A percentile compares a stretch with the other conserved stretches of the same genome.
Evolutionary conservation across 1,284 basidiomycete species (phyloP).

Genomic region (Boletus mariae): DNA sequence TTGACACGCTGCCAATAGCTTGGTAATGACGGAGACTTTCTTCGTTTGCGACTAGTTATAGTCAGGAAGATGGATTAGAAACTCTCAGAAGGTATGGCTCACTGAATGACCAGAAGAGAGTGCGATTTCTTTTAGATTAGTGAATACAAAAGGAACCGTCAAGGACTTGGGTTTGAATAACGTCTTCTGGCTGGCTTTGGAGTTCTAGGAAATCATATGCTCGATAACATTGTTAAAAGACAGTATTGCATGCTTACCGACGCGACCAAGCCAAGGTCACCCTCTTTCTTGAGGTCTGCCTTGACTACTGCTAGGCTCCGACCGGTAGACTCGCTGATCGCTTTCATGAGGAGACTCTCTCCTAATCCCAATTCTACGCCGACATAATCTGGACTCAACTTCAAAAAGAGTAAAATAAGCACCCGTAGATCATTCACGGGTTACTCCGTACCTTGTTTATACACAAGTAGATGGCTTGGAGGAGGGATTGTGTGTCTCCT

Average conservation of each 20-base stretch:
- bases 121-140: slow-evolving; percentile 83
- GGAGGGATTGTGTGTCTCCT: slow-evolving; percentile 66
- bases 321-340: slow-evolving; percentile 93
- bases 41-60: slow-evolving; percentile 74
- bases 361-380: slow-evolving; percentile 97
- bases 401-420: slow-evolving; percentile 11
- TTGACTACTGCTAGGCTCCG: slow-evolving; percentile 82
- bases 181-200: slow-evolving; percentile 91
- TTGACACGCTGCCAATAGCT: slow-evolving; percentile 89
- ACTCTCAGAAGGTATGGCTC: slow-evolving; percentile 15
- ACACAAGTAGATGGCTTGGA: slow-evolving; percentile 93
- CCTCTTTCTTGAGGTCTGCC: slow-evolving; percentile 89
- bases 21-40: slow-evolving; percentile 95
- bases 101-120: slow-evolving; percentile 81
- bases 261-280: slow-evolving; percentile 94
- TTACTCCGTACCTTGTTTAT: slow-evolving; percentile 80
- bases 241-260: slow-evolving; percentile 50
- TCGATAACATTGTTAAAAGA: not conserved
- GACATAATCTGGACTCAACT: slow-evolving; percentile 94
- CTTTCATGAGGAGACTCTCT: slow-evolving; percentile 92
- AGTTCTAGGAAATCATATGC: slow-evolving; percentile 53
- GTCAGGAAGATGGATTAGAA: slow-evolving; percentile 1
- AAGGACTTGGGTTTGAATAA: slow-evolving; percentile 93
- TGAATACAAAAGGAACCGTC: slow-evolving; percentile 87
- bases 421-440: not conserved